Percentiles rank a stretch among this genome's conserved stretches.
These are phyloP conservation scores for Botrytis medusae DNA, from an alignment of 2,329 filamentous ascomycete genomes.

Conservation along the genomic window DNA sequence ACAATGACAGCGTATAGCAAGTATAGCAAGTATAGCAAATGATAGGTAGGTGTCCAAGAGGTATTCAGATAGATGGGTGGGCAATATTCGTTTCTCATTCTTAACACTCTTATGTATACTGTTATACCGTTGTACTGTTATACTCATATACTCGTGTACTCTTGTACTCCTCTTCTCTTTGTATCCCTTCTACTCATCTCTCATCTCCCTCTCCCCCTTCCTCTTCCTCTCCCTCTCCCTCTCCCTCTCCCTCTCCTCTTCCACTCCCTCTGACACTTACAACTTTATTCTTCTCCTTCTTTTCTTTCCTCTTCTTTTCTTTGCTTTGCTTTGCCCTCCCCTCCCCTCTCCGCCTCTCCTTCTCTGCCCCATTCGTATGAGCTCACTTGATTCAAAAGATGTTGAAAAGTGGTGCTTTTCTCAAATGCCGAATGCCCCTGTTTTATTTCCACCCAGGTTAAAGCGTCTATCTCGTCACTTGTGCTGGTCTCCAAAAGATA, in stretches of 20 bases:
- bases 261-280: too few relatives aligned
- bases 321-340: background rate
- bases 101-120: background rate
- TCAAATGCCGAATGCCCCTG: constrained; percentile 8
- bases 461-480: constrained; percentile 14
- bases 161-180: background rate
- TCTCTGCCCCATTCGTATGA: background rate
- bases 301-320: too few relatives aligned
- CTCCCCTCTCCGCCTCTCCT: too few relatives aligned
- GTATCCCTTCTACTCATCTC: background rate
- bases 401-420: constrained; percentile 3
- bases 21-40: background rate
- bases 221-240: background rate
- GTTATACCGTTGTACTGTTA: too few relatives aligned
- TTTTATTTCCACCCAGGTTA: constrained; percentile 16
- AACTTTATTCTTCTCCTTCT: background rate
- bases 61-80: background rate
- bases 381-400: background rate
- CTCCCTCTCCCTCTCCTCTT: too few relatives aligned
- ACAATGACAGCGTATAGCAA: background rate
- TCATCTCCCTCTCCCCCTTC: background rate
- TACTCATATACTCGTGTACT: background rate
- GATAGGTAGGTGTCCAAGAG: background rate
- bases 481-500: background rate
- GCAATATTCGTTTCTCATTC: background rate